phyloP scores from a whole-genome alignment of 2,329 filamentous ascomycete genomes.

The Verticillium isaacii region DNA sequence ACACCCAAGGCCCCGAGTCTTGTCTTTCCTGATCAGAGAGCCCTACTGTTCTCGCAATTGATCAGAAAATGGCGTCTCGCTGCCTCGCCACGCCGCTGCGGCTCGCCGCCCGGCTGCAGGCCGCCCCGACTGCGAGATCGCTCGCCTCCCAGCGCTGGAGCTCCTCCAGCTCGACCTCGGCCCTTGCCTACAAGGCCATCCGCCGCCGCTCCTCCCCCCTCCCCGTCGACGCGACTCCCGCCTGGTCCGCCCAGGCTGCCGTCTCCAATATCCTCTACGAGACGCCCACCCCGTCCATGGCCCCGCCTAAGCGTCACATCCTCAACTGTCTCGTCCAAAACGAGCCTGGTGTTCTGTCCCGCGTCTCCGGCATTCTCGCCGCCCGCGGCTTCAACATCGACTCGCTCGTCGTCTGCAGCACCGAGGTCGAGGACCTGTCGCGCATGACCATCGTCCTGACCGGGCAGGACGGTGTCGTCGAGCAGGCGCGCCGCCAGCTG shows the following conservation, averaged over 20 bases:
- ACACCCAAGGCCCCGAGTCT: constrained; percentile 5
- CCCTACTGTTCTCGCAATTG: constrained; percentile 12
- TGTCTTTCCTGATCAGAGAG: constrained; percentile 11
- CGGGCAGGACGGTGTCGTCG: constrained; percentile 93
- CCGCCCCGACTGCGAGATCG: constrained; percentile 16
- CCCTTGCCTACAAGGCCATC: constrained; percentile 94
- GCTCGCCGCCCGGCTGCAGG: constrained; percentile 21
- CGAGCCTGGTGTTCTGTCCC: constrained; percentile 94
- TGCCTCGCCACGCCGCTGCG: constrained; percentile 35
- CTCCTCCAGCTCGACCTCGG: constrained; percentile 72
- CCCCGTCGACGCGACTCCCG: constrained; percentile 70
- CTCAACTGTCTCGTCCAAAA: constrained; percentile 99
- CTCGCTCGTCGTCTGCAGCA: constrained; percentile 94
- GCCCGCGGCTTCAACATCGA: constrained; percentile 99
- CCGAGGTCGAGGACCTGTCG: constrained; percentile 91
- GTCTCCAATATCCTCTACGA: constrained; percentile 99
- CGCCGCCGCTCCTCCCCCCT: constrained; percentile 84
- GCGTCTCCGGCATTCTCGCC: constrained; percentile 92
- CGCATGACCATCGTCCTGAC: constrained; percentile 98
- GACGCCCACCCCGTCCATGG: constrained; percentile 78
- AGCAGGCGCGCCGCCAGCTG: constrained; percentile 91
- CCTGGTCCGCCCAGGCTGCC: constrained; percentile 88
- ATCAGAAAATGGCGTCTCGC: constrained; percentile 37
- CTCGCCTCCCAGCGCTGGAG: constrained; percentile 14
- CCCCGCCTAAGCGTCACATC: constrained; percentile 88